Evolutionary conservation across 306 rosid species (phyloP).

Genomic region (Quercus robur): DNA sequence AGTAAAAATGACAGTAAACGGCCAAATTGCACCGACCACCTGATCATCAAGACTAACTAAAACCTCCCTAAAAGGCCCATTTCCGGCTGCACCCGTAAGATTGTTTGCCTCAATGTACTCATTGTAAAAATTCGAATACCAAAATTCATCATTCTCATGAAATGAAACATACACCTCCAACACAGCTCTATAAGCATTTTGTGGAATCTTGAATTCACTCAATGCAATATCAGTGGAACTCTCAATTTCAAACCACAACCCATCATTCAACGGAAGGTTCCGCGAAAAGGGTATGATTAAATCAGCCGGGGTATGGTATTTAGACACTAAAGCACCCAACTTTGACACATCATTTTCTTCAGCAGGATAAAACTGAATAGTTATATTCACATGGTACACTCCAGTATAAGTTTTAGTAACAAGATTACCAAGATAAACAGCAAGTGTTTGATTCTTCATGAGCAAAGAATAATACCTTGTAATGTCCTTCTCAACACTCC

Average conservation of each 20-base stretch:
- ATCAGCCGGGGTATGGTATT: slow-evolving; percentile 60
- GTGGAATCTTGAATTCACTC: slow-evolving; percentile 66
- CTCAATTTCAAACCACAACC: slow-evolving; percentile 70
- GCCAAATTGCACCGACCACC: slow-evolving; percentile 75
- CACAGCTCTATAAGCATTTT: slow-evolving; percentile 76
- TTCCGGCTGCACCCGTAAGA: slow-evolving; percentile 50
- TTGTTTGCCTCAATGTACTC: slow-evolving; percentile 65
- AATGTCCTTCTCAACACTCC: slow-evolving; percentile 82
- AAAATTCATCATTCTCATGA: slow-evolving; percentile 90
- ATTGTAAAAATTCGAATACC: slow-evolving; percentile 67
- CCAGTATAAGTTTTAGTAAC: slow-evolving; percentile 70
- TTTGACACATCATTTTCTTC: slow-evolving; percentile 15
- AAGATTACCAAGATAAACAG: slow-evolving; percentile 72
- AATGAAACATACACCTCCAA: slow-evolving; percentile 88
- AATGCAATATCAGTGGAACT: slow-evolving; percentile 41
- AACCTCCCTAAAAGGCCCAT: slow-evolving; percentile 93
- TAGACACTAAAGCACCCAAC: slow-evolving; percentile 19
- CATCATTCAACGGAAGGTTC: slow-evolving; percentile 60
- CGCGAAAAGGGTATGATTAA: slow-evolving; percentile 75
- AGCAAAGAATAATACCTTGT: slow-evolving; percentile 77
- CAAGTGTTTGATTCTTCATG: slow-evolving; percentile 51
- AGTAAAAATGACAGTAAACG: slow-evolving; percentile 82
- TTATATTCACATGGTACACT: slow-evolving; percentile 70
- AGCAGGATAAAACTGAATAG: slow-evolving; percentile 59
- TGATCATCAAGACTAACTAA: slow-evolving; percentile 59